These are phyloP conservation scores for Warburgia ugandensis DNA, from an alignment of 164 flowering plant genomes.

Conservation along the genomic window DNA sequence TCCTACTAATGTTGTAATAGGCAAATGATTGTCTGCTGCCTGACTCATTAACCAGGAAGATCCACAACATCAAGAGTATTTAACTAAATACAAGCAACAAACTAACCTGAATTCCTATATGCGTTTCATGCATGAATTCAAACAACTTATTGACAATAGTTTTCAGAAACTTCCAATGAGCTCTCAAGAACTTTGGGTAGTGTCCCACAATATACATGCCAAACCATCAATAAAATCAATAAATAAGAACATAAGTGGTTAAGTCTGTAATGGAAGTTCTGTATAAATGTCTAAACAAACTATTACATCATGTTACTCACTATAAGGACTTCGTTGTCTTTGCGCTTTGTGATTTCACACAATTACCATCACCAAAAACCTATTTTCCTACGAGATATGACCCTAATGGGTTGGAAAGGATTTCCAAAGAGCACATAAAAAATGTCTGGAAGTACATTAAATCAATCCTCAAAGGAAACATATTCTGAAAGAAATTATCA, in stretches of 20 bases:
- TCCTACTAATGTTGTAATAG: too few relatives aligned
- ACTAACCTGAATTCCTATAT: constrained; percentile 98
- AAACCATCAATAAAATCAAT: constrained; percentile 10
- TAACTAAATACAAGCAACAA: too few relatives aligned
- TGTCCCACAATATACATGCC: constrained; percentile 99
- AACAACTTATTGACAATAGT: constrained; percentile 97
- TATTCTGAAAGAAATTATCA: too few relatives aligned
- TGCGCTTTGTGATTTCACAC: constrained; percentile 95
- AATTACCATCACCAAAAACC: constrained; percentile 98
- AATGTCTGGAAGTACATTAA: too few relatives aligned
- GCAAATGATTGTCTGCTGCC: too few relatives aligned
- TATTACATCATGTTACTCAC: constrained; percentile 98
- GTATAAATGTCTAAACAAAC: too few relatives aligned
- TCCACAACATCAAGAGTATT: too few relatives aligned
- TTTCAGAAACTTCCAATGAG: constrained; percentile 98
- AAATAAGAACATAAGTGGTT: neutral
- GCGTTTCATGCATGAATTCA: constrained; percentile 99
- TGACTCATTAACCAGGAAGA: too few relatives aligned
- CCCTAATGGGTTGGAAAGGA: too few relatives aligned
- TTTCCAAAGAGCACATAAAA: too few relatives aligned
- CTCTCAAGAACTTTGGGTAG: constrained; percentile 89
- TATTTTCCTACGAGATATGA: constrained; percentile 88
- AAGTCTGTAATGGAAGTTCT: too few relatives aligned
- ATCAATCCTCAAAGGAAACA: too few relatives aligned
- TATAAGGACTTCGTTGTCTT: constrained; percentile 97